Conservation (phyloP, 176 grass and related monocot genomes). For the Echinochloa phyllopogon region DNA sequence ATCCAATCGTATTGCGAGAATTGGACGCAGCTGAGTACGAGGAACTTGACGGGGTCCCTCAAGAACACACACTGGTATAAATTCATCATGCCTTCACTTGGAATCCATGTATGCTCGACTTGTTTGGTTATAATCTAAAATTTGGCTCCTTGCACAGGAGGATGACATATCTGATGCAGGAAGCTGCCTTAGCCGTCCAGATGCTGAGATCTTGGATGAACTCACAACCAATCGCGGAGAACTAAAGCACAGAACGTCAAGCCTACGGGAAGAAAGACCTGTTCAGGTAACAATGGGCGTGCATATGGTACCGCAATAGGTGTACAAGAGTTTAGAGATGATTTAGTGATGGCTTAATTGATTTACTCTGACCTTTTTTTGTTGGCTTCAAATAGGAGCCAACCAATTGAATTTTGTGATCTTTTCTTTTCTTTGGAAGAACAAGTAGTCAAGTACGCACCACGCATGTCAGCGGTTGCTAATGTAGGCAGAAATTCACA, state of each 20-base stretch:
- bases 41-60: slow-evolving; percentile 63
- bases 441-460: slow-evolving; percentile 29
- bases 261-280: slow-evolving; percentile 55
- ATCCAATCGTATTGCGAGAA: slow-evolving; percentile 60
- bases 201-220: slow-evolving; percentile 86
- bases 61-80: slow-evolving; percentile 50
- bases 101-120: not conserved
- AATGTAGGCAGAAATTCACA: slow-evolving; percentile 33
- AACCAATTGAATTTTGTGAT: slow-evolving; percentile 36
- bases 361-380: slow-evolving; percentile 38
- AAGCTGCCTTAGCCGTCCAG: slow-evolving; percentile 46
- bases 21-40: slow-evolving; percentile 95
- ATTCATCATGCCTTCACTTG: not conserved
- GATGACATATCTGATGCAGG: slow-evolving; percentile 41
- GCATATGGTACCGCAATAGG: not conserved
- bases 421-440: slow-evolving; percentile 36
- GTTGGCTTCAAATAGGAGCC: slow-evolving; percentile 46
- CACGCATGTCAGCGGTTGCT: slow-evolving; percentile 16
- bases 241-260: slow-evolving; percentile 65
- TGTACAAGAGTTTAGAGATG: not conserved
- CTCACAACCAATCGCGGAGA: slow-evolving; percentile 86
- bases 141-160: slow-evolving; percentile 38
- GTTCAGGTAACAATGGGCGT: slow-evolving; percentile 61
- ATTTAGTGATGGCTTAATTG: not conserved
- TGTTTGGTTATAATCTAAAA: not conserved